These are phyloP conservation scores for Rosa chinensis DNA, from an alignment of 306 rosid genomes.

Conservation along the genomic window DNA sequence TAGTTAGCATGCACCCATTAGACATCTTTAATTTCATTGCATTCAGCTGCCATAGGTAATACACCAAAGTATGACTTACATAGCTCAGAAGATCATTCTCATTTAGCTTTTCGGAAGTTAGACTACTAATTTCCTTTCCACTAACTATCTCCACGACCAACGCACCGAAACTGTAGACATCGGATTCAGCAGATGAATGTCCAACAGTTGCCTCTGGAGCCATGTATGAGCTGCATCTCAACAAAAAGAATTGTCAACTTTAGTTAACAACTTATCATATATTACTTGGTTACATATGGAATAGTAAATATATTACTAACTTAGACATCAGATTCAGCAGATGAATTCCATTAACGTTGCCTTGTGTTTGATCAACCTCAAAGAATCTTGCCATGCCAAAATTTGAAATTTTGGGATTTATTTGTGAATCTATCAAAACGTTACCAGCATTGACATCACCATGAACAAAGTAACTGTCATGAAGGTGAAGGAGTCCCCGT, in stretches of 20 bases:
- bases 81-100: neutral
- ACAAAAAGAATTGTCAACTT: neutral
- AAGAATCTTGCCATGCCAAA: neutral
- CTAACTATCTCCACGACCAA: neutral
- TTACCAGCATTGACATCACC: neutral
- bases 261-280: neutral
- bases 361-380: neutral
- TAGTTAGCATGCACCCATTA: no score
- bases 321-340: neutral
- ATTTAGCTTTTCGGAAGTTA: neutral
- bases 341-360: neutral
- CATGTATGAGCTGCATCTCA: neutral
- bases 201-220: neutral
- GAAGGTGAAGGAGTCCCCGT: neutral
- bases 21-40: no score
- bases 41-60: no score
- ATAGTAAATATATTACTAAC: neutral
- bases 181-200: neutral
- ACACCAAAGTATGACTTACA: neutral
- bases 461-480: neutral
- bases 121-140: neutral
- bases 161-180: neutral
- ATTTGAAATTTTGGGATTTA: neutral
- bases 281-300: neutral
- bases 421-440: neutral